These are phyloP conservation scores for Corylus americana DNA, from an alignment of 306 rosid species.

Conservation along the genomic window DNA sequence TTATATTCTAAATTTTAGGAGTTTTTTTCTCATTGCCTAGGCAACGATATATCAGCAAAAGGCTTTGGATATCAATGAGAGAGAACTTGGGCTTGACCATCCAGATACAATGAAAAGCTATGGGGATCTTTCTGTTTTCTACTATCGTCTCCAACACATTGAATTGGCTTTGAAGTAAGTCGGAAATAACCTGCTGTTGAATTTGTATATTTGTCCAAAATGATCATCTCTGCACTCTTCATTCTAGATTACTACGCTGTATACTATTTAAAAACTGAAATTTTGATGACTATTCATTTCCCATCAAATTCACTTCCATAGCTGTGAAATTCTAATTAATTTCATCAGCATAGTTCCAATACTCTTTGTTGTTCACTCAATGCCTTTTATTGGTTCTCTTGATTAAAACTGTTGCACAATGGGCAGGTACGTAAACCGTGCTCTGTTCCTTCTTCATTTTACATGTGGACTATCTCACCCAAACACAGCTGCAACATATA, in stretches of 20 bases:
- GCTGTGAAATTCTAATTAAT: not conserved
- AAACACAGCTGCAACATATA: constrained; percentile 96
- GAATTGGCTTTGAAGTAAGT: constrained; percentile 96
- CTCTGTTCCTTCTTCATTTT: constrained; percentile 92
- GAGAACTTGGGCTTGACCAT: constrained; percentile 97
- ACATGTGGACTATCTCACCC: constrained; percentile 96
- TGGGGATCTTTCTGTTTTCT: constrained; percentile 96
- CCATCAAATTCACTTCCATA: not conserved
- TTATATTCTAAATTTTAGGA: not conserved
- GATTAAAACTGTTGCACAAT: constrained; percentile 26
- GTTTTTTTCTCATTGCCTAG: constrained; percentile 38
- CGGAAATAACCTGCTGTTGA: not conserved
- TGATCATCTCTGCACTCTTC: constrained; percentile 14
- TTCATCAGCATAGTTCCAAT: constrained; percentile 1
- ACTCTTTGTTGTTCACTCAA: not conserved
- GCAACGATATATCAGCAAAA: constrained; percentile 96
- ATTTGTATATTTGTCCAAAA: constrained; percentile 23
- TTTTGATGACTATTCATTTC: not conserved
- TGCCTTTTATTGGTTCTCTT: constrained; percentile 16
- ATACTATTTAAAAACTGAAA: not conserved
- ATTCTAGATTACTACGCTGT: constrained; percentile 23
- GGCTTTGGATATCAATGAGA: constrained; percentile 91
- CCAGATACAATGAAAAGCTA: constrained; percentile 99
- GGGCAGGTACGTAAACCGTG: constrained; percentile 88
- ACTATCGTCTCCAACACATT: constrained; percentile 90